Conservation (phyloP, 495 filamentous ascomycete species). For the Cryomyces minteri region DNA sequence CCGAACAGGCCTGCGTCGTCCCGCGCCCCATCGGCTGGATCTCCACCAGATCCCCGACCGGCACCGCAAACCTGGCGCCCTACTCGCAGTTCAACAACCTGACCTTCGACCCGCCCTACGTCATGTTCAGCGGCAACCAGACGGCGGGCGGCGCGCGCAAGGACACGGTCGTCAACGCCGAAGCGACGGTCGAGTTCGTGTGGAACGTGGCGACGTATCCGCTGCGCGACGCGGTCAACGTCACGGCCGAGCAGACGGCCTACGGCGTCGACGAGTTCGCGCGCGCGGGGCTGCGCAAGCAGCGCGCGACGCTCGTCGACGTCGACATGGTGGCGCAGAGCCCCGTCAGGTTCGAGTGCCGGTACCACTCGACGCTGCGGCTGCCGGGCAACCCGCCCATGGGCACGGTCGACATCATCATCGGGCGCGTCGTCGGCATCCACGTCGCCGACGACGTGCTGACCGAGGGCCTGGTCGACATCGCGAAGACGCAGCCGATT, state of each 20-base stretch:
- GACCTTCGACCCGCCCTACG: conserved; percentile 38
- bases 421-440: conserved; percentile 35
- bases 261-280: conserved; percentile 35
- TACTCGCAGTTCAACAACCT: conserved; percentile 43
- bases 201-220: conserved; percentile 40
- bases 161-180: conserved; percentile 34
- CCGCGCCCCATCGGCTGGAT: conserved; percentile 25
- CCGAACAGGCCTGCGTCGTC: conserved; percentile 23
- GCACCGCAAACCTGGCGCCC: conserved; percentile 31
- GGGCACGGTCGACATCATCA: conserved; percentile 34
- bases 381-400: conserved; percentile 33
- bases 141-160: conserved; percentile 24
- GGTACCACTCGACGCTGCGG: conserved; percentile 30
- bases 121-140: conserved; percentile 38
- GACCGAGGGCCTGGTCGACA: conserved; percentile 31
- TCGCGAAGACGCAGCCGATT: conserved; percentile 34
- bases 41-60: conserved; percentile 14
- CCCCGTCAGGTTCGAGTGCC: conserved; percentile 38
- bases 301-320: conserved; percentile 18
- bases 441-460: conserved; percentile 34
- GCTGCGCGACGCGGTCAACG: conserved; percentile 32
- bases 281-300: conserved; percentile 27
- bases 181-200: conserved; percentile 32
- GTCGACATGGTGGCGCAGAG: conserved; percentile 31
- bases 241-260: conserved; percentile 23